Evolutionary conservation across 768 basidiomycete species (phyloP).

Genomic region (Tricholoma saponaceum): DNA sequence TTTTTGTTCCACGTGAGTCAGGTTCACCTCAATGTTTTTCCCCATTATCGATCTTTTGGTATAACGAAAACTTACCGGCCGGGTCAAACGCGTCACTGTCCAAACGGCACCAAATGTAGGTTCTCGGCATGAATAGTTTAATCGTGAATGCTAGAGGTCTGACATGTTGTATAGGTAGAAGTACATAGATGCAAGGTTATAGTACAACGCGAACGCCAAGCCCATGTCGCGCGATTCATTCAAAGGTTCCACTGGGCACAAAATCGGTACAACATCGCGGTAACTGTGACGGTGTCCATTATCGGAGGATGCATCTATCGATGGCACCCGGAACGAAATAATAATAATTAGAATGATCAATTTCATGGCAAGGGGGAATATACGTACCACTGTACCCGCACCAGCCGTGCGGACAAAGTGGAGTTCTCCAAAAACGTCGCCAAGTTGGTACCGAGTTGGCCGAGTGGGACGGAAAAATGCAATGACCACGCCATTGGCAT

Average conservation of each 20-base stretch:
- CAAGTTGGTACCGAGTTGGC: constrained; percentile 77
- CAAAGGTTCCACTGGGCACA: constrained; percentile 52
- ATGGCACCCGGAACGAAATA: constrained; percentile 20
- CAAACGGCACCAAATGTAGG: background rate
- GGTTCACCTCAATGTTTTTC: constrained; percentile 24
- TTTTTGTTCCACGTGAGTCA: constrained; percentile 30
- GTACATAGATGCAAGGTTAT: constrained; percentile 8
- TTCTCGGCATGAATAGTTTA: background rate
- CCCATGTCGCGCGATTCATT: constrained; percentile 17
- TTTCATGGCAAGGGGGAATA: constrained; percentile 14
- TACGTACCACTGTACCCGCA: constrained; percentile 72
- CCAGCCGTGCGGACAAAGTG: constrained; percentile 79
- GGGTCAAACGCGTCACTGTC: constrained; percentile 4
- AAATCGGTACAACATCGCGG: constrained; percentile 83
- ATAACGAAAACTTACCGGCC: background rate
- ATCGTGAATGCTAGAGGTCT: background rate
- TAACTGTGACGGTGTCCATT: constrained; percentile 85
- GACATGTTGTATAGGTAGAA: constrained; percentile 6
- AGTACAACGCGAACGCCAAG: background rate
- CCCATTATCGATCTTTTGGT: constrained; percentile 14
- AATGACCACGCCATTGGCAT: constrained; percentile 62
- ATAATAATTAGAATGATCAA: constrained; percentile 10
- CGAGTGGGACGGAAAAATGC: constrained; percentile 79
- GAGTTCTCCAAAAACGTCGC: constrained; percentile 83
- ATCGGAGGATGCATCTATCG: constrained; percentile 79